Evolutionary conservation across 2,329 filamentous ascomycete species (phyloP).

Genomic region (Aspergillus fructus): DNA sequence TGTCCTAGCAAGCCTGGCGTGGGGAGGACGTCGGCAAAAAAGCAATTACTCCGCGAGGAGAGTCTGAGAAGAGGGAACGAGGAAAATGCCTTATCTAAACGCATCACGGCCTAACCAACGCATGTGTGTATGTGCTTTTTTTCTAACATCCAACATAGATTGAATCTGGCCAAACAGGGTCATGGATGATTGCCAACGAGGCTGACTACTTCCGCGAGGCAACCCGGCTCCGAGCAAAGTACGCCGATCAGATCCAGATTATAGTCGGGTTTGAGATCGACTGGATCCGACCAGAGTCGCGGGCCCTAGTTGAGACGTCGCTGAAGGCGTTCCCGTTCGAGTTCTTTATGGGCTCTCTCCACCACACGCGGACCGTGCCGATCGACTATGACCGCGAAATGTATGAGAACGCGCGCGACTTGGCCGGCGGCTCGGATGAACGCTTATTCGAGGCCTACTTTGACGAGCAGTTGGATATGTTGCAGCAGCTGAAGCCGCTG

Average conservation of each 20-base stretch:
- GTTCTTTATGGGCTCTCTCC: slow-evolving; percentile 89
- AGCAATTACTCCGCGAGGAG: neutral
- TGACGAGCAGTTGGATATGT: slow-evolving; percentile 81
- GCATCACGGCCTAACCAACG: neutral
- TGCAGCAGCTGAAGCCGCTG: slow-evolving; percentile 67
- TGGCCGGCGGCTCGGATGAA: slow-evolving; percentile 65
- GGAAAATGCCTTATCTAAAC: neutral
- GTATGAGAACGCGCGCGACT: slow-evolving; percentile 64
- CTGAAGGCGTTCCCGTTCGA: slow-evolving; percentile 67
- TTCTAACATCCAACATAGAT: slow-evolving; percentile 20
- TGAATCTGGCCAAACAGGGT: slow-evolving; percentile 33
- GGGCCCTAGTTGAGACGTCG: slow-evolving; percentile 59
- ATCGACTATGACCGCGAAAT: slow-evolving; percentile 78
- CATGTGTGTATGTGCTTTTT: neutral
- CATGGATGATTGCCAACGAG: slow-evolving; percentile 48
- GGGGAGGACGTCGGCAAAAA: neutral
- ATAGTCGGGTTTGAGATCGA: slow-evolving; percentile 91
- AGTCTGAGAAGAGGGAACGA: neutral
- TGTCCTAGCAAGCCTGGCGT: neutral
- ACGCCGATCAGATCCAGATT: slow-evolving; percentile 70
- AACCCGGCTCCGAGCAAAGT: slow-evolving; percentile 66
- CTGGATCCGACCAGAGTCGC: slow-evolving; percentile 74
- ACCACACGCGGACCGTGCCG: slow-evolving; percentile 82
- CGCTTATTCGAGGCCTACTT: slow-evolving; percentile 81
- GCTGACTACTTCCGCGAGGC: slow-evolving; percentile 74